Conservation (phyloP, 2,329 filamentous ascomycete genomes). For the Fusarium tuaranense region DNA sequence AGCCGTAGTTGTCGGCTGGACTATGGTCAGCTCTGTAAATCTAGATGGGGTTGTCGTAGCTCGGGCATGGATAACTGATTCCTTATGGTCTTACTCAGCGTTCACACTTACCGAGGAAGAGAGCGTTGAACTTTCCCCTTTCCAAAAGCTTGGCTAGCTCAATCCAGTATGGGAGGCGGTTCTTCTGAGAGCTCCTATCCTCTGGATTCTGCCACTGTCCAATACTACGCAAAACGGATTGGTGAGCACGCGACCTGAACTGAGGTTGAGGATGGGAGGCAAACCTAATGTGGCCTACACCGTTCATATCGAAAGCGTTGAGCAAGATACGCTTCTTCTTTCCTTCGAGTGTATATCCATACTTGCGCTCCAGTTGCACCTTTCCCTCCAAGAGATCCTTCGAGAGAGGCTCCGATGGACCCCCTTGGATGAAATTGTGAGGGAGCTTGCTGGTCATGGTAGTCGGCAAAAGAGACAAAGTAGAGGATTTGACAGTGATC, state of each 20-base stretch:
- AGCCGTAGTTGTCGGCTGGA: slow-evolving; percentile 5
- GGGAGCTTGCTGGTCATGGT: not conserved
- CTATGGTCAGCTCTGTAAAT: not conserved
- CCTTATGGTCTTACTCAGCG: not conserved
- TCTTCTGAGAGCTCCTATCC: slow-evolving; percentile 10
- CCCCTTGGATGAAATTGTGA: not conserved
- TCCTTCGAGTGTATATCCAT: not conserved
- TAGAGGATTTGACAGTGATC: not conserved
- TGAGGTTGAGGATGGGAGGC: not conserved
- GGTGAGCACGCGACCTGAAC: not conserved
- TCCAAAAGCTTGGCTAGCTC: slow-evolving; percentile 24
- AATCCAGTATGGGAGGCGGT: slow-evolving; percentile 24
- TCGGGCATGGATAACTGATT: not conserved
- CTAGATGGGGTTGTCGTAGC: not conserved
- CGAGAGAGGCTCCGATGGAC: not conserved
- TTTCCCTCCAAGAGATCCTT: not conserved
- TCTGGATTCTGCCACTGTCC: slow-evolving; percentile 1
- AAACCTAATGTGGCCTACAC: not conserved
- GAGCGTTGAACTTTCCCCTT: slow-evolving; percentile 16
- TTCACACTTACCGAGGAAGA: slow-evolving; percentile 7
- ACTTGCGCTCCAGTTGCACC: not conserved
- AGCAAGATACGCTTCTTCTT: not conserved
- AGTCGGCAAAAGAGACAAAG: not conserved
- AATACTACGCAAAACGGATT: not conserved
- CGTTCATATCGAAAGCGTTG: slow-evolving; percentile 3